Evolutionary conservation across 176 grass and related monocot genomes (phyloP).

Genomic region (Ensete glaucum): DNA sequence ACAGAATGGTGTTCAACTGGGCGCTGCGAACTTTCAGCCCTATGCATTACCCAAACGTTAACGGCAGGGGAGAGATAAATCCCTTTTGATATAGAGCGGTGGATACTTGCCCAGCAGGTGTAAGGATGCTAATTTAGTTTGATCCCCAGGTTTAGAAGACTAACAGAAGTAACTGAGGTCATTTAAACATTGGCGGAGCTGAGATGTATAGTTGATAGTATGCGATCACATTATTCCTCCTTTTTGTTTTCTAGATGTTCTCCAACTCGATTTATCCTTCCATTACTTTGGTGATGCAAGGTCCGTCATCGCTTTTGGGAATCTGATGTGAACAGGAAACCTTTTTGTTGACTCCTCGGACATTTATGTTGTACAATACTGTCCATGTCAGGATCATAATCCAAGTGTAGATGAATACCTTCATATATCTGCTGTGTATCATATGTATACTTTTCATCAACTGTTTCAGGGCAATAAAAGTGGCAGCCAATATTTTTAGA

Average conservation of each 20-base stretch:
- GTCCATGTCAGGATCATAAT: not conserved
- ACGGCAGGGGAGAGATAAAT: slow-evolving; percentile 34
- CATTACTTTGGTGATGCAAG: too few relatives aligned
- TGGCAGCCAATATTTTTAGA: not conserved
- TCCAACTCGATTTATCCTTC: not conserved
- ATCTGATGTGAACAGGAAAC: too few relatives aligned
- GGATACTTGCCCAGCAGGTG: not conserved
- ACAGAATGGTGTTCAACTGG: slow-evolving; percentile 21
- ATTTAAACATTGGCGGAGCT: not conserved
- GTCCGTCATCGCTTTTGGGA: too few relatives aligned
- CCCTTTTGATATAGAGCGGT: slow-evolving; percentile 2
- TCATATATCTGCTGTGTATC: not conserved
- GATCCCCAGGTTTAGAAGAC: not conserved
- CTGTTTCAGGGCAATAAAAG: too few relatives aligned
- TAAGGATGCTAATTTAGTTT: not conserved
- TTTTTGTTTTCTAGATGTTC: not conserved
- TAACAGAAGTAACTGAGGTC: not conserved
- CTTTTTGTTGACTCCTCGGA: too few relatives aligned
- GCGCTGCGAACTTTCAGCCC: slow-evolving; percentile 23
- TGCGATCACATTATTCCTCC: not conserved
- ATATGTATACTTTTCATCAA: too few relatives aligned
- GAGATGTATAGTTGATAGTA: not conserved
- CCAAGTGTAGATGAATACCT: not conserved
- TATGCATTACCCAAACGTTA: slow-evolving; percentile 44
- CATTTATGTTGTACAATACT: not conserved